Evolutionary conservation across 352 stramenopile genomes (phyloP).

Genomic region (Phytophthora pistaciae): DNA sequence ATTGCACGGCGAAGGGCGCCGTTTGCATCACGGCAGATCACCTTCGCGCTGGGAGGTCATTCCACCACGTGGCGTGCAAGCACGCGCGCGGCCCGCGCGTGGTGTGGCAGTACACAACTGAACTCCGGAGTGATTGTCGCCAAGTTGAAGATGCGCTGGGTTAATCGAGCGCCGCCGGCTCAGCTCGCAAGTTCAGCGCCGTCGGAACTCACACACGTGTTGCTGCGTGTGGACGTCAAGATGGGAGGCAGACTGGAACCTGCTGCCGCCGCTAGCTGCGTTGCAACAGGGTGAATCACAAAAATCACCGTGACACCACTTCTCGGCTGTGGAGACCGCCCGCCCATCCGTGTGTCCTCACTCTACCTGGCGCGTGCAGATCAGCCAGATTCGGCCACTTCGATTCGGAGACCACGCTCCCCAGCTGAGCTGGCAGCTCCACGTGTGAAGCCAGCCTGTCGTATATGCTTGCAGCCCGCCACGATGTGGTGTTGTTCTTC

Average conservation of each 20-base stretch:
- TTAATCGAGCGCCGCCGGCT: slow-evolving; percentile 9
- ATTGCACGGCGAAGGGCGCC: slow-evolving; percentile 7
- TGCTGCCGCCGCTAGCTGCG: no score
- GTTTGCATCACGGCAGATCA: slow-evolving; percentile 2
- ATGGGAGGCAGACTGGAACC: neutral
- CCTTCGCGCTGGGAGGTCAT: neutral
- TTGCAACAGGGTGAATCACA: neutral
- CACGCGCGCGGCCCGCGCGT: neutral
- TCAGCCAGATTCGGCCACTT: neutral
- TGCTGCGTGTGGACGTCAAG: neutral
- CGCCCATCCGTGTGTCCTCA: slow-evolving; percentile 9
- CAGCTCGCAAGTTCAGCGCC: neutral
- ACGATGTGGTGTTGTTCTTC: neutral
- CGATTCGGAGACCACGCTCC: neutral
- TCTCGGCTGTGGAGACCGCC: neutral
- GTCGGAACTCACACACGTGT: no score
- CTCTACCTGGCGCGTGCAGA: neutral
- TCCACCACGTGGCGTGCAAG: slow-evolving; percentile 28
- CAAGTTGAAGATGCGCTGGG: slow-evolving; percentile 15
- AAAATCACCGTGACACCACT: neutral
- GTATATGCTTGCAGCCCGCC: neutral
- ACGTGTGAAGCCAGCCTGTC: neutral
- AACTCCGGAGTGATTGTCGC: slow-evolving; percentile 23
- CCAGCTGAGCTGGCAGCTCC: no score
- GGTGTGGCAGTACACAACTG: slow-evolving; percentile 13